phyloP scores from a whole-genome alignment of 306 rosid species.

The Alnus glutinosa region DNA sequence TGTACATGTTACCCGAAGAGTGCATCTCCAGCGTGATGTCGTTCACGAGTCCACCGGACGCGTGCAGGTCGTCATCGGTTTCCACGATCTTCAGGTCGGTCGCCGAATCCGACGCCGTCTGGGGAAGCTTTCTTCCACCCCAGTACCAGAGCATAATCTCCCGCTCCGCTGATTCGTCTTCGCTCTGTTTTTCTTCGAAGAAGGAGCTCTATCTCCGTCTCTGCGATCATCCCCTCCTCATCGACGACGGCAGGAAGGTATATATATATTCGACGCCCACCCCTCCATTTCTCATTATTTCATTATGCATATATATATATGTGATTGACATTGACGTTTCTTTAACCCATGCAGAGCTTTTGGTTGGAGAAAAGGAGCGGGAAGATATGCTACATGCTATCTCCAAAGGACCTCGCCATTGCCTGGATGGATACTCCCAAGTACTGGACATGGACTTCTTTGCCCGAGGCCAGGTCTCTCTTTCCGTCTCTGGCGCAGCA shows the following conservation, averaged over 20 bases:
- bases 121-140: constrained; percentile 65
- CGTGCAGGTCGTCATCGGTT: constrained; percentile 45
- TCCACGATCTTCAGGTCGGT: constrained; percentile 65
- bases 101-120: constrained; percentile 72
- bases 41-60: constrained; percentile 68
- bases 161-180: constrained; percentile 3
- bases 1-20: constrained; percentile 57
- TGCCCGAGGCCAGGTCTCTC: constrained; percentile 46
- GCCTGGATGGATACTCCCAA: constrained; percentile 63
- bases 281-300: too few relatives aligned
- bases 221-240: constrained; percentile 52
- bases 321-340: too few relatives aligned
- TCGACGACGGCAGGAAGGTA: constrained; percentile 66
- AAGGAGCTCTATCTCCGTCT: constrained; percentile 55
- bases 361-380: constrained; percentile 58
- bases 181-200: constrained; percentile 38
- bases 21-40: constrained; percentile 68
- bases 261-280: constrained; percentile 21
- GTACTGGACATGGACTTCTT: constrained; percentile 64
- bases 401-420: constrained; percentile 51
- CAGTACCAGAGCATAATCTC: constrained; percentile 37
- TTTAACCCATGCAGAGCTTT: constrained; percentile 48
- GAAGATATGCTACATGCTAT: constrained; percentile 70
- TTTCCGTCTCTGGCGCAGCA: not conserved
- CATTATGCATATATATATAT: too few relatives aligned